A percentile compares a stretch with the other conserved stretches of the same genome.
These are phyloP conservation scores for Sisymbrium irio DNA, from an alignment of 345 rosid species.

Conservation along the genomic window DNA sequence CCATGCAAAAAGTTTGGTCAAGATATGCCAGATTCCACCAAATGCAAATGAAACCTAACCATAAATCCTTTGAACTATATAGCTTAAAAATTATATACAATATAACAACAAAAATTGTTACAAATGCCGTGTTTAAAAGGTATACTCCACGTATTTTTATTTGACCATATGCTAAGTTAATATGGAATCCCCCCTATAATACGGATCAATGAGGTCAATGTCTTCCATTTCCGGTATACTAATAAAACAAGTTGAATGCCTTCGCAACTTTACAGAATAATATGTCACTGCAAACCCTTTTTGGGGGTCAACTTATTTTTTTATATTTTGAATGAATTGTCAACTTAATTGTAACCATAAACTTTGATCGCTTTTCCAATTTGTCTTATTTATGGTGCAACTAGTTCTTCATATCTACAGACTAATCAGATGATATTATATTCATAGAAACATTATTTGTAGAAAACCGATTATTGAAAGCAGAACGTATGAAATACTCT, in stretches of 20 bases:
- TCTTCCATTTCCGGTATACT: not conserved
- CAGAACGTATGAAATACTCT: not conserved
- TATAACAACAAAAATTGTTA: not conserved
- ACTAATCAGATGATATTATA: not conserved
- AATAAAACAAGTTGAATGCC: not conserved
- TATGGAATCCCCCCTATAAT: not conserved
- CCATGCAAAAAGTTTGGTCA: slow-evolving; percentile 28
- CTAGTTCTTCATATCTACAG: no score
- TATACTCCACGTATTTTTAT: not conserved
- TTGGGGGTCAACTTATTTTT: not conserved
- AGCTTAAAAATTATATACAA: not conserved
- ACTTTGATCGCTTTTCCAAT: not conserved
- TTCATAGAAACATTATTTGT: not conserved
- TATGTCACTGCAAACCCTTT: not conserved
- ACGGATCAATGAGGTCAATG: not conserved
- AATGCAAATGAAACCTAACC: slow-evolving; percentile 19
- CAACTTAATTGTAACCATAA: slow-evolving; percentile 4
- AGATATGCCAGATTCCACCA: slow-evolving; percentile 22
- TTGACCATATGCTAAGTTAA: not conserved
- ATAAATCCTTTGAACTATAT: not conserved
- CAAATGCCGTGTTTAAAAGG: slow-evolving; percentile 1
- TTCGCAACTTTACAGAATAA: not conserved
- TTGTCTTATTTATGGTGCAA: not conserved
- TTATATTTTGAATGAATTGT: no score
- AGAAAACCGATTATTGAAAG: not conserved